Percentiles rank a stretch among this genome's conserved stretches.
Evolutionary conservation across 2,329 filamentous ascomycete species (phyloP).

Genomic region (Ophiobolus disseminans): DNA sequence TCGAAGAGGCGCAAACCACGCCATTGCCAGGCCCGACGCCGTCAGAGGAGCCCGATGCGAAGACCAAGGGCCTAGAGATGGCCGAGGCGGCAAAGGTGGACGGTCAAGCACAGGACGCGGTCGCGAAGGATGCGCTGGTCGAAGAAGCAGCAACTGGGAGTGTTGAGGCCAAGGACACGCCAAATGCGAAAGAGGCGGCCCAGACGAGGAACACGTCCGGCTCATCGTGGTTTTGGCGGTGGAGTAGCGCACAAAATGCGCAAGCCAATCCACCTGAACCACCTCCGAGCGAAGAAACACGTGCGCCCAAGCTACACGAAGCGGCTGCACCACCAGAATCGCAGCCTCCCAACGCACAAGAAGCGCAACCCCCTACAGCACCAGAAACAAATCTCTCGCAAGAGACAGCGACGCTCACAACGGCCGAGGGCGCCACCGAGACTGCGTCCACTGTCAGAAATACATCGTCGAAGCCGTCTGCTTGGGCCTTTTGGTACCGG

Average conservation of each 20-base stretch:
- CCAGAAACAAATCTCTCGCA: slow-evolving; percentile 7
- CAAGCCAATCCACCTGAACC: slow-evolving; percentile 32
- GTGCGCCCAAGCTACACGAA: slow-evolving; percentile 10
- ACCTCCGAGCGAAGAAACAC: slow-evolving; percentile 12
- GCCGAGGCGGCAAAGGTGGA: slow-evolving; percentile 1
- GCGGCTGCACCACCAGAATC: slow-evolving; percentile 10
- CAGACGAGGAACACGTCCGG: slow-evolving; percentile 30
- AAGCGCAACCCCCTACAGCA: not conserved
- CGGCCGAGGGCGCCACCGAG: slow-evolving; percentile 10
- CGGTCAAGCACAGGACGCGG: slow-evolving; percentile 19
- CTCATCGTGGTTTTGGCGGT: slow-evolving; percentile 58
- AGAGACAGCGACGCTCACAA: slow-evolving; percentile 11
- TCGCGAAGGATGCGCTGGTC: slow-evolving; percentile 28
- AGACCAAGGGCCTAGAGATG: slow-evolving; percentile 33
- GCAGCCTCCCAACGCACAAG: no score
- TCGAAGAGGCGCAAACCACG: slow-evolving; percentile 50
- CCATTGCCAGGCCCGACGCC: slow-evolving; percentile 50
- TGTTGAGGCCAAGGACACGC: no score
- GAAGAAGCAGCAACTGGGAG: not conserved
- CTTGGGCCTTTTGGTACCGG: slow-evolving; percentile 83
- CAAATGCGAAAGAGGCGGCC: slow-evolving; percentile 24
- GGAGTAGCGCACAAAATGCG: slow-evolving; percentile 57
- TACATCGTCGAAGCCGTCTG: slow-evolving; percentile 61
- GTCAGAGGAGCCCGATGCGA: slow-evolving; percentile 41
- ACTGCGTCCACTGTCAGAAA: slow-evolving; percentile 23